A percentile compares a stretch with the other conserved stretches of the same genome.
phyloP scores from a whole-genome alignment of 495 filamentous ascomycete genomes.

The Talaromyces thailandensis region DNA sequence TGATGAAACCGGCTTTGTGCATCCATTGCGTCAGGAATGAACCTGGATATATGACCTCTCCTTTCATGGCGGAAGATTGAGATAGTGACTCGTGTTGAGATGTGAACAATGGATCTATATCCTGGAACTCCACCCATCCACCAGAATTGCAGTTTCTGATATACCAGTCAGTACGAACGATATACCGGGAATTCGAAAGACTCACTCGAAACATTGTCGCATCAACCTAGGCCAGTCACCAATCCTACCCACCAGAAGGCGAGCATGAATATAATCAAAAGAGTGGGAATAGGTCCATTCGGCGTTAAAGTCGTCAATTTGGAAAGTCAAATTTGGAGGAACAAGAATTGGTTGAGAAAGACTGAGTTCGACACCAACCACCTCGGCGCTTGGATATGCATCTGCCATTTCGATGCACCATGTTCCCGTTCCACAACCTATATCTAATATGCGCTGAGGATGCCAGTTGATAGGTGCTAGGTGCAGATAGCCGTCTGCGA shows the following conservation, averaged over 20 bases:
- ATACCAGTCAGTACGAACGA: neutral
- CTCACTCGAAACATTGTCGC: slow-evolving; percentile 9
- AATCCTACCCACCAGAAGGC: slow-evolving; percentile 24
- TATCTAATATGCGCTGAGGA: slow-evolving; percentile 7
- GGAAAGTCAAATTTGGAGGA: slow-evolving; percentile 24
- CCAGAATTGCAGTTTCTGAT: slow-evolving; percentile 27
- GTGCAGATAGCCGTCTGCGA: slow-evolving; percentile 7
- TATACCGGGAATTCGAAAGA: neutral
- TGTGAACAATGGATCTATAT: slow-evolving; percentile 10
- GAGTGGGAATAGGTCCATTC: slow-evolving; percentile 14
- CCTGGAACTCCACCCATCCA: slow-evolving; percentile 35
- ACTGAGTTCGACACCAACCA: slow-evolving; percentile 21
- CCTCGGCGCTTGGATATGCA: slow-evolving; percentile 7
- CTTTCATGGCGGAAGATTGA: neutral
- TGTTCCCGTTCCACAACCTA: slow-evolving; percentile 39
- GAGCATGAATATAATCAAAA: slow-evolving; percentile 25
- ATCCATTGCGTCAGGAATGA: slow-evolving; percentile 20
- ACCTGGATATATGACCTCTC: slow-evolving; percentile 6
- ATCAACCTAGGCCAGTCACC: slow-evolving; percentile 20
- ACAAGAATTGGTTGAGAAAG: slow-evolving; percentile 23
- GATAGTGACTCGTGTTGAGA: neutral
- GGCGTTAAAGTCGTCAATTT: slow-evolving; percentile 21
- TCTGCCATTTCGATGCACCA: slow-evolving; percentile 30
- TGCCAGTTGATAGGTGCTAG: slow-evolving; percentile 13
- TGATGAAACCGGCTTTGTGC: slow-evolving; percentile 44